Evolutionary conservation across 345 rosid species (phyloP).

Genomic region (Passiflora organensis): DNA sequence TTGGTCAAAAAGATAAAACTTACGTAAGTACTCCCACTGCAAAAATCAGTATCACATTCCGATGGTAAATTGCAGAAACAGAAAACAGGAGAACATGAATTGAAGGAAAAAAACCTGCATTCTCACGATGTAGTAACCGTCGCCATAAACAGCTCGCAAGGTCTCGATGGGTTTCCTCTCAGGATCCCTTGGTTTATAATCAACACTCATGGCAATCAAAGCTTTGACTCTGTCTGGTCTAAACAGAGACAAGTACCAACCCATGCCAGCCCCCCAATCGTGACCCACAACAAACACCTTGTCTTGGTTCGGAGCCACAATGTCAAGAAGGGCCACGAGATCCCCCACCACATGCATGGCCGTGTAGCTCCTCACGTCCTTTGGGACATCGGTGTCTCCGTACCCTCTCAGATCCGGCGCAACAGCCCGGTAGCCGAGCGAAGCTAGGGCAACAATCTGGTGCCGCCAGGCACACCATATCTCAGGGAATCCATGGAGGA

Average conservation of each 20-base stretch:
- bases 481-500: conserved; percentile 12
- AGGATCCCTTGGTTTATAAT: conserved; percentile 19
- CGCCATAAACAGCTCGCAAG: not conserved
- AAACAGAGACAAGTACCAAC: conserved; percentile 49
- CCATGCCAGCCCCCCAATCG: conserved; percentile 59
- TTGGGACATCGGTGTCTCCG: conserved; percentile 7
- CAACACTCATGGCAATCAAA: conserved; percentile 46
- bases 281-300: conserved; percentile 55
- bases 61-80: too few relatives aligned
- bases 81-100: too few relatives aligned
- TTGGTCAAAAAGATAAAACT: not conserved
- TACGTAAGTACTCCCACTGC: not conserved
- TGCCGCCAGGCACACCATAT: conserved; percentile 14
- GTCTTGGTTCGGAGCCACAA: conserved; percentile 29
- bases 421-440: conserved; percentile 11
- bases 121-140: not conserved
- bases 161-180: not conserved
- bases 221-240: conserved; percentile 59
- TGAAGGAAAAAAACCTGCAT: not conserved
- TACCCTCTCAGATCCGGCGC: conserved; percentile 14
- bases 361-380: not conserved
- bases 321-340: conserved; percentile 40
- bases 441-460: conserved; percentile 5
- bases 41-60: too few relatives aligned
- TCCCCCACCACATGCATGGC: conserved; percentile 10